These are phyloP conservation scores for Echeveria elegans DNA, from an alignment of 164 flowering plant species.

Conservation along the genomic window DNA sequence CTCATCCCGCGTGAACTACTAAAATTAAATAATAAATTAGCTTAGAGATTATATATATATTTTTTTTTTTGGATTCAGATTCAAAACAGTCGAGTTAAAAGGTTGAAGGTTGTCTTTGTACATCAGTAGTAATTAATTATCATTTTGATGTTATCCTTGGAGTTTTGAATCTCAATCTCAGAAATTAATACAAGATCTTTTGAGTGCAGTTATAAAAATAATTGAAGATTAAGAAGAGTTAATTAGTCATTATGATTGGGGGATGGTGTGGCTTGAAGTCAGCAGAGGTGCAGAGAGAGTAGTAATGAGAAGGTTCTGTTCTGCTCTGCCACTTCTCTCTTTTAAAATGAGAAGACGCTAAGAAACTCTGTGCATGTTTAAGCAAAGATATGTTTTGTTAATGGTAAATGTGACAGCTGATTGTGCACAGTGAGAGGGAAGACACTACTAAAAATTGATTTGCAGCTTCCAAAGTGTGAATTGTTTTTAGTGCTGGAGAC, in stretches of 20 bases:
- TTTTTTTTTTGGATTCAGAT: too few relatives aligned
- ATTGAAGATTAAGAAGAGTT: neutral
- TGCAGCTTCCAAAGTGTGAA: neutral
- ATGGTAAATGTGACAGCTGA: neutral
- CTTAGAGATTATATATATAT: too few relatives aligned
- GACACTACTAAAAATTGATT: neutral
- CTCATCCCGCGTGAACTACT: too few relatives aligned
- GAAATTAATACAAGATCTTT: neutral
- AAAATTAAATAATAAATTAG: too few relatives aligned
- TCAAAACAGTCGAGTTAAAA: neutral
- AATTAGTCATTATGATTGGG: neutral
- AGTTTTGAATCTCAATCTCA: too few relatives aligned
- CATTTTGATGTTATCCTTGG: too few relatives aligned
- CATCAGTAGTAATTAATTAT: too few relatives aligned
- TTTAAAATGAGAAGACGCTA: neutral
- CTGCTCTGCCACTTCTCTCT: neutral
- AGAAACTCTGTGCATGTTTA: neutral
- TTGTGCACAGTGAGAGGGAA: neutral
- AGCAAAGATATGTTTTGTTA: neutral
- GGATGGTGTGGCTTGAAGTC: neutral
- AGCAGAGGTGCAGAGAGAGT: neutral
- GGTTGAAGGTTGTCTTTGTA: too few relatives aligned
- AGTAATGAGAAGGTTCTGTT: conserved; percentile 6
- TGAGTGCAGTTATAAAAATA: neutral
- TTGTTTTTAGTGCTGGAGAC: neutral